Evolutionary conservation across 1,139 yeast species (phyloP).

Genomic region (Lodderomyces orthopsilosis): DNA sequence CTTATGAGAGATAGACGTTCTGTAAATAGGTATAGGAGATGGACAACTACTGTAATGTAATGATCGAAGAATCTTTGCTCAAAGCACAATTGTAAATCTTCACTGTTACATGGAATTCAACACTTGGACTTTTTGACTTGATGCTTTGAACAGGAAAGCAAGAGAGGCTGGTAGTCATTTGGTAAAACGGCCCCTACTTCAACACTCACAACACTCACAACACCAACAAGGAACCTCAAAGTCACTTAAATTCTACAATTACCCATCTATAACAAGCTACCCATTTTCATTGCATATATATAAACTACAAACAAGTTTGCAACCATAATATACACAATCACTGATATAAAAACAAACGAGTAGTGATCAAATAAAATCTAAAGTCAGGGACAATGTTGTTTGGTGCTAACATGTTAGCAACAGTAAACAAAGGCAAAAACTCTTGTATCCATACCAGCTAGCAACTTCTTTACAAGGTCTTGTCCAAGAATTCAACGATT

Average conservation of each 20-base stretch:
- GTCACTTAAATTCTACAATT: background rate
- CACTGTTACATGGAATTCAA: too few relatives aligned
- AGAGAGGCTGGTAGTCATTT: too few relatives aligned
- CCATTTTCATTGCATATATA: background rate
- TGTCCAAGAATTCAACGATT: constrained; percentile 28
- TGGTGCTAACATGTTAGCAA: background rate
- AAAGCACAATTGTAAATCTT: too few relatives aligned
- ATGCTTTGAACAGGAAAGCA: too few relatives aligned
- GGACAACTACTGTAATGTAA: too few relatives aligned
- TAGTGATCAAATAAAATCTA: background rate
- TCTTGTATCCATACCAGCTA: too few relatives aligned
- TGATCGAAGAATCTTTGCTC: background rate
- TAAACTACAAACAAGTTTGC: background rate
- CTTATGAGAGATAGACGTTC: background rate
- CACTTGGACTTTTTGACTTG: too few relatives aligned
- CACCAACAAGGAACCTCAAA: too few relatives aligned
- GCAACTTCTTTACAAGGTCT: constrained; percentile 13
- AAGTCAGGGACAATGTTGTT: background rate
- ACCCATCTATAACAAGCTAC: background rate
- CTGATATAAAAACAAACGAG: background rate
- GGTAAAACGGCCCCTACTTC: too few relatives aligned
- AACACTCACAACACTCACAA: background rate
- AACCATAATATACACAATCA: background rate
- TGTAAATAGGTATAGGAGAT: constrained; percentile 1
- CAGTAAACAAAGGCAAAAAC: background rate